Evolutionary conservation across 306 rosid species (phyloP).

Genomic region (Clitoria ternatea): DNA sequence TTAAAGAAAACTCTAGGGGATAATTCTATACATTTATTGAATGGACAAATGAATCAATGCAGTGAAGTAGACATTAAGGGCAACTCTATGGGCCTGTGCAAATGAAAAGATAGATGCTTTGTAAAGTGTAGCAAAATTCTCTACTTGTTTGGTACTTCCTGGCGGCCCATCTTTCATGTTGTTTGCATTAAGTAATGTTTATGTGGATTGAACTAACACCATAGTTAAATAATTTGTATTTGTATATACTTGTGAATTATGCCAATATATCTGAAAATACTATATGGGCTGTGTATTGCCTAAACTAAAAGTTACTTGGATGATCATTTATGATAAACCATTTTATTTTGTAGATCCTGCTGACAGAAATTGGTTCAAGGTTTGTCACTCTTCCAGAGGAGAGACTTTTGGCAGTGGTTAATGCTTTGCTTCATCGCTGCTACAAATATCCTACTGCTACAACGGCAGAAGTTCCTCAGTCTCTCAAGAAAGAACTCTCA

Average conservation of each 20-base stretch:
- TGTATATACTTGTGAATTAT: background rate
- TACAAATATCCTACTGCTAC: slow-evolving; percentile 99
- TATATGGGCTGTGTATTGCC: background rate
- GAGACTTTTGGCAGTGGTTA: slow-evolving; percentile 98
- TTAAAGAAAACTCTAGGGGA: no score
- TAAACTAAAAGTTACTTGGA: slow-evolving; percentile 4
- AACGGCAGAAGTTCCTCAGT: slow-evolving; percentile 98
- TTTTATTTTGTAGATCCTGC: slow-evolving; percentile 61
- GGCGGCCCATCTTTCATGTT: background rate
- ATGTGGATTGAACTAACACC: background rate
- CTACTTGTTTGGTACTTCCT: background rate
- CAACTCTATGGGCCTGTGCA: background rate
- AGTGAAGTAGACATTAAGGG: background rate
- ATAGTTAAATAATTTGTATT: background rate
- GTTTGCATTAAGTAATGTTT: slow-evolving; percentile 18
- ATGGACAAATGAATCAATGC: slow-evolving; percentile 9
- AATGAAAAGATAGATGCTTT: slow-evolving; percentile 5
- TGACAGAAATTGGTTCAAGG: slow-evolving; percentile 97
- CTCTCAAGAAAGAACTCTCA: slow-evolving; percentile 97
- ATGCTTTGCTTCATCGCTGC: slow-evolving; percentile 98
- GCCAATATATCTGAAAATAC: background rate
- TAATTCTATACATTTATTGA: slow-evolving; percentile 1
- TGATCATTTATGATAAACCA: background rate
- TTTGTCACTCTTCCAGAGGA: slow-evolving; percentile 99
- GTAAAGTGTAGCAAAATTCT: background rate